Evolutionary conservation across 495 filamentous ascomycete species (phyloP).

Genomic region (Clohesyomyces aquaticus): DNA sequence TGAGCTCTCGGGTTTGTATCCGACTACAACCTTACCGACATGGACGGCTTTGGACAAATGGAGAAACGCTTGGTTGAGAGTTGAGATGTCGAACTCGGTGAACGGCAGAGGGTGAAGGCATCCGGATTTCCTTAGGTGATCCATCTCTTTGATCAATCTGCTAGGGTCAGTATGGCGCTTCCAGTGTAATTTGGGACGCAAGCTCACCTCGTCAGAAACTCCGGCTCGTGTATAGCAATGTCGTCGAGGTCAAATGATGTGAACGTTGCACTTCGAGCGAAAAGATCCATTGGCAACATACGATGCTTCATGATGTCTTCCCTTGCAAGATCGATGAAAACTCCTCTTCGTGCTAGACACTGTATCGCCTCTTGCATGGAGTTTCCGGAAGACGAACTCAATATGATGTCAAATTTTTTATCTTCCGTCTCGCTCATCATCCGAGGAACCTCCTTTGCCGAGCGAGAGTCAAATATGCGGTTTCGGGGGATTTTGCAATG

Average conservation of each 20-base stretch:
- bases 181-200: background rate
- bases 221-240: background rate
- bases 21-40: slow-evolving; percentile 2
- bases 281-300: background rate
- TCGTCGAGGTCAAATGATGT: background rate
- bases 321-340: background rate
- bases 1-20: background rate
- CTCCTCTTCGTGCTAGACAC: background rate
- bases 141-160: background rate
- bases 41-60: background rate
- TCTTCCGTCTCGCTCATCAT: background rate
- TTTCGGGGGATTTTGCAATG: background rate
- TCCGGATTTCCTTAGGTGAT: background rate
- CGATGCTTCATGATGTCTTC: background rate
- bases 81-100: background rate
- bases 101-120: background rate
- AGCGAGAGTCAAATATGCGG: background rate
- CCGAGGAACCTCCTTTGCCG: background rate
- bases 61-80: background rate
- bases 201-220: background rate
- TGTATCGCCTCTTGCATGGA: background rate
- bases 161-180: background rate
- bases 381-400: background rate
- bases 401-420: background rate
- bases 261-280: background rate